phyloP scores from a whole-genome alignment of 345 rosid species.

The Psidium guajava region DNA sequence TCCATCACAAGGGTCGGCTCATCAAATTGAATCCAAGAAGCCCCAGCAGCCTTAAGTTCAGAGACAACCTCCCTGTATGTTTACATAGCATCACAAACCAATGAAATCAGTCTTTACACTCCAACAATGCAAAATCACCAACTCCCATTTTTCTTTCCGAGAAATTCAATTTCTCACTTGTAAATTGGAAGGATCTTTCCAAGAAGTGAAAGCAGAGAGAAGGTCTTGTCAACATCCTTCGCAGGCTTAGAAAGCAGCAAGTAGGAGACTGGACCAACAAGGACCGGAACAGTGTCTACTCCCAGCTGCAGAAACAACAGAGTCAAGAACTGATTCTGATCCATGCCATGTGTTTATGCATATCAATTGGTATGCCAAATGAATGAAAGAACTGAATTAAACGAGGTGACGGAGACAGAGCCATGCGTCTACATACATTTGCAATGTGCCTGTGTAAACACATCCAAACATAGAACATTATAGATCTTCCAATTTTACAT shows the following conservation, averaged over 20 bases:
- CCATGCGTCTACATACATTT: not conserved
- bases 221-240: constrained; percentile 83
- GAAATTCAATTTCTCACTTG: constrained; percentile 46
- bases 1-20: constrained; percentile 90
- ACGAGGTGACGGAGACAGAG: not conserved
- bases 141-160: not conserved
- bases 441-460: not conserved
- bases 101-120: constrained; percentile 8
- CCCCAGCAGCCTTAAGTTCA: constrained; percentile 96
- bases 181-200: constrained; percentile 77
- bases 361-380: not conserved
- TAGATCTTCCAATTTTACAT: not conserved
- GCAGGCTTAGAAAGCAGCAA: constrained; percentile 89
- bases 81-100: not conserved
- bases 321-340: constrained; percentile 6
- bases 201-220: constrained; percentile 80
- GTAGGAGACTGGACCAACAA: constrained; percentile 92
- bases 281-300: constrained; percentile 78
- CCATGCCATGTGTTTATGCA: not conserved
- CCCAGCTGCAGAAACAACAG: constrained; percentile 53
- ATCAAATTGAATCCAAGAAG: constrained; percentile 89
- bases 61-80: constrained; percentile 64
- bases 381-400: not conserved
- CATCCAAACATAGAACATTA: not conserved
- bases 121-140: not conserved